Evolutionary conservation across 129 eudicot genomes (phyloP).

Genomic region (Pittosporum tobira): DNA sequence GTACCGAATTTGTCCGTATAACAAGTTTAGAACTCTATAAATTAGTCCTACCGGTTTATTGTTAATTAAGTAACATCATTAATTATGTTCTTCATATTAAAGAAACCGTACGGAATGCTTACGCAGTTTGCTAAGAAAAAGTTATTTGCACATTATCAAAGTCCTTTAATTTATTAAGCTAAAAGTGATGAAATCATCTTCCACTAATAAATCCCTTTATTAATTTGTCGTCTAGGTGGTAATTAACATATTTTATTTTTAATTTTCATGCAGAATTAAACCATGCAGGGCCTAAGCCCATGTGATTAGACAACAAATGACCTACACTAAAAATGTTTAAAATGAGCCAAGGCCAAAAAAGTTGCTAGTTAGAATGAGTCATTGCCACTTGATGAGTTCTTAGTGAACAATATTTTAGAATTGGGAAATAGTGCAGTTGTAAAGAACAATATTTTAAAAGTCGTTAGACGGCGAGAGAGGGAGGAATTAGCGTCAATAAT

Average conservation of each 20-base stretch:
- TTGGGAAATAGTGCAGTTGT: not conserved
- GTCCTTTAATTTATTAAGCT: not conserved
- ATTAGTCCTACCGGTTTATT: no score
- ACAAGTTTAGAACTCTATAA: no score
- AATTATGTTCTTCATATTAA: no score
- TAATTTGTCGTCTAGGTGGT: conserved; percentile 28
- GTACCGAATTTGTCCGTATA: no score
- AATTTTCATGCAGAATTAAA: no score
- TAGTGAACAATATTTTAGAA: not conserved
- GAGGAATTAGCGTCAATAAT: no score
- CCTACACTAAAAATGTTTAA: not conserved
- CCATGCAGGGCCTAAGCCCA: not conserved
- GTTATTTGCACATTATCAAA: not conserved
- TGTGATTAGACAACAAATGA: conserved; percentile 14
- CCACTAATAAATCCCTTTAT: conserved; percentile 24
- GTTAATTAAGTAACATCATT: no score
- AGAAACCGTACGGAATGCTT: conserved; percentile 12
- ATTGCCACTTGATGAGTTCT: not conserved
- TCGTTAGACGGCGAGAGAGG: no score
- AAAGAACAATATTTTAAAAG: no score
- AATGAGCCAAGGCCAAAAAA: not conserved
- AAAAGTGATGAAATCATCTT: conserved; percentile 23
- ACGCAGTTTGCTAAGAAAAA: conserved; percentile 14
- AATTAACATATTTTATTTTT: conserved; percentile 18
- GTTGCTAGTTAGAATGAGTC: not conserved